A percentile compares a stretch with the other conserved stretches of the same genome.
These are phyloP conservation scores for Moniliella sp. DNA, from an alignment of 1,284 basidiomycete species.

Conservation along the genomic window DNA sequence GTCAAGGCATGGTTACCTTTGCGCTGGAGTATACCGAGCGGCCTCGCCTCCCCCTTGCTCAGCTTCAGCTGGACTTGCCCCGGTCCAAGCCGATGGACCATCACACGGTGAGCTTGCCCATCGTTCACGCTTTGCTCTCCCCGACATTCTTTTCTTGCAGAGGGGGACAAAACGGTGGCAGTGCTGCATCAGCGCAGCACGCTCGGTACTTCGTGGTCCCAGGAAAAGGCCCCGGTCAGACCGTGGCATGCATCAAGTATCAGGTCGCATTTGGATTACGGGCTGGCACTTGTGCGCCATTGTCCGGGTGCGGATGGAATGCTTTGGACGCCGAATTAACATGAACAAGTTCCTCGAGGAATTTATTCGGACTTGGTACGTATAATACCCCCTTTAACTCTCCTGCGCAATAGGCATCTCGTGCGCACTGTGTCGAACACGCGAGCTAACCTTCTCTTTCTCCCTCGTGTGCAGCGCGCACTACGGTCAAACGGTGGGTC, in stretches of 20 bases:
- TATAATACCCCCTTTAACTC: background rate
- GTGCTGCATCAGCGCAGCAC: background rate
- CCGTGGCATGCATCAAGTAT: background rate
- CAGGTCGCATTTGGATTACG: conserved; percentile 1
- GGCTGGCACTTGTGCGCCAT: conserved; percentile 2
- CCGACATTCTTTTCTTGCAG: background rate
- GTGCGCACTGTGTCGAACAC: background rate
- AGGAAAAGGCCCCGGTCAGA: background rate
- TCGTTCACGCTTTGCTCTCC: conserved; percentile 2
- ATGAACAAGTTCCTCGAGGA: conserved; percentile 1
- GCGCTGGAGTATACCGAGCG: too few relatives aligned
- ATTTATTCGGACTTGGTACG: background rate
- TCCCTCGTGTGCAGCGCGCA: background rate
- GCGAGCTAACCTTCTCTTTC: too few relatives aligned
- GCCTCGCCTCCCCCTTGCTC: too few relatives aligned
- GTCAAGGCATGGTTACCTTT: too few relatives aligned
- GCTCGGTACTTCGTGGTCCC: background rate
- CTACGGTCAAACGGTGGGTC: conserved; percentile 1
- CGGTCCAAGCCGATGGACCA: too few relatives aligned
- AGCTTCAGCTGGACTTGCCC: too few relatives aligned
- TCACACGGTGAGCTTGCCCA: too few relatives aligned
- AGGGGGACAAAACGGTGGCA: background rate
- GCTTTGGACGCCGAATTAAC: conserved; percentile 1
- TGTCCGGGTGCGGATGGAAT: conserved; percentile 1
- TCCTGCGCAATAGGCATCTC: background rate